phyloP scores from a whole-genome alignment of 2,329 filamentous ascomycete genomes.

The Aspergillus hortae region DNA sequence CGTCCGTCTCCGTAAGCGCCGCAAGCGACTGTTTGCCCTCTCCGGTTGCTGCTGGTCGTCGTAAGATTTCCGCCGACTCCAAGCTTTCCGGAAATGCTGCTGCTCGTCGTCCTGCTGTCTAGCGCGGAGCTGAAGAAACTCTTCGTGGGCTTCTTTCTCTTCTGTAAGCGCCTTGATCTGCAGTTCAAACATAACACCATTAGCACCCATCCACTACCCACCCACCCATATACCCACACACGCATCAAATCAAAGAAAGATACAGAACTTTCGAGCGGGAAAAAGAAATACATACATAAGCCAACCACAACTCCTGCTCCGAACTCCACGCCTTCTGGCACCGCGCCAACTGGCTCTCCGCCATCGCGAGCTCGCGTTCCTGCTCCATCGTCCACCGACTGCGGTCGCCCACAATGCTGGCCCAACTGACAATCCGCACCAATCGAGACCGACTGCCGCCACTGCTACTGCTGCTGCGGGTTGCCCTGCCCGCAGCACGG shows the following conservation, averaged over 20 bases:
- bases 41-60: conserved; percentile 9
- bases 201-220: neutral
- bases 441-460: conserved; percentile 14
- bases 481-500: conserved; percentile 7
- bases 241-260: neutral
- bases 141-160: conserved; percentile 32
- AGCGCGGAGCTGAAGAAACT: conserved; percentile 28
- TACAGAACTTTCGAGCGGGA: neutral
- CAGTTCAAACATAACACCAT: neutral
- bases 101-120: conserved; percentile 33
- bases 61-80: conserved; percentile 24
- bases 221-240: too few relatives aligned
- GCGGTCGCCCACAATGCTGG: conserved; percentile 24
- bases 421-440: conserved; percentile 28
- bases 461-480: conserved; percentile 9
- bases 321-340: conserved; percentile 37
- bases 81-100: conserved; percentile 32
- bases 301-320: conserved; percentile 34
- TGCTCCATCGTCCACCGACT: conserved; percentile 28
- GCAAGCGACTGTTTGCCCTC: conserved; percentile 8
- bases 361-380: conserved; percentile 25
- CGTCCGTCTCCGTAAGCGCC: conserved; percentile 6
- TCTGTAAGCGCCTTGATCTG: conserved; percentile 30
- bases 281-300: conserved; percentile 23
- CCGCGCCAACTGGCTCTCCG: conserved; percentile 25